Percentiles rank a stretch among this genome's conserved stretches.
Conservation (phyloP, 2,329 filamentous ascomycete species). For the Aspergillus nomiae region DNA sequence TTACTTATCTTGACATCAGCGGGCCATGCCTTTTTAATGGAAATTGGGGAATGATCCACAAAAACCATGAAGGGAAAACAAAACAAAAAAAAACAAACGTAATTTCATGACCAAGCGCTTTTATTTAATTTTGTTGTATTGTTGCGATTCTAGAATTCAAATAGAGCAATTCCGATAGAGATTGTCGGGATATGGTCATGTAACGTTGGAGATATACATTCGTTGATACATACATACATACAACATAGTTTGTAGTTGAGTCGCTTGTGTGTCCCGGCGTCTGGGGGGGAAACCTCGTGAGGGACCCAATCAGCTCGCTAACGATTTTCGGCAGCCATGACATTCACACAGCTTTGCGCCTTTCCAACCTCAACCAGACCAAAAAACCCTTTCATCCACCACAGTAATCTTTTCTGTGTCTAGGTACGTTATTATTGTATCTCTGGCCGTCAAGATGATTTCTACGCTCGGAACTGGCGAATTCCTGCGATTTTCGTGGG, state of each 20-base stretch:
- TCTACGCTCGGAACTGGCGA: conserved; percentile 23
- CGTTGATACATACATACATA: not conserved
- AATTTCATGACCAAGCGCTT: conserved; percentile 5
- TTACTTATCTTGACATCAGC: conserved; percentile 17
- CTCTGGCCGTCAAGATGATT: conserved; percentile 22
- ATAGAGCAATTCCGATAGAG: not conserved
- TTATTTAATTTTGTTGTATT: conserved; percentile 3
- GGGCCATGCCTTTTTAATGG: conserved; percentile 14
- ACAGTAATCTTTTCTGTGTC: conserved; percentile 33
- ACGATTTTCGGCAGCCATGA: conserved; percentile 45
- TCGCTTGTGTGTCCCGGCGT: conserved; percentile 33
- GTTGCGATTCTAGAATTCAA: not conserved
- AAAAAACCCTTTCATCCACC: conserved; percentile 41
- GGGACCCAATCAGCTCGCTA: conserved; percentile 43
- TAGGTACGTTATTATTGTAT: conserved; percentile 37
- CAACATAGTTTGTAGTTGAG: not conserved
- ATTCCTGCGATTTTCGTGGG: conserved; percentile 24
- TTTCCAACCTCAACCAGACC: conserved; percentile 37
- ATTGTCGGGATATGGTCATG: not conserved
- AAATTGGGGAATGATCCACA: conserved; percentile 16
- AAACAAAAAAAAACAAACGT: conserved; percentile 2
- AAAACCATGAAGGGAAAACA: not conserved
- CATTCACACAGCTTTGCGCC: conserved; percentile 43
- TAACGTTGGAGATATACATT: not conserved
- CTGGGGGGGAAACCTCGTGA: conserved; percentile 22